Conservation (phyloP, 768 basidiomycete genomes). For the Paxillus ammoniavirescens region DNA sequence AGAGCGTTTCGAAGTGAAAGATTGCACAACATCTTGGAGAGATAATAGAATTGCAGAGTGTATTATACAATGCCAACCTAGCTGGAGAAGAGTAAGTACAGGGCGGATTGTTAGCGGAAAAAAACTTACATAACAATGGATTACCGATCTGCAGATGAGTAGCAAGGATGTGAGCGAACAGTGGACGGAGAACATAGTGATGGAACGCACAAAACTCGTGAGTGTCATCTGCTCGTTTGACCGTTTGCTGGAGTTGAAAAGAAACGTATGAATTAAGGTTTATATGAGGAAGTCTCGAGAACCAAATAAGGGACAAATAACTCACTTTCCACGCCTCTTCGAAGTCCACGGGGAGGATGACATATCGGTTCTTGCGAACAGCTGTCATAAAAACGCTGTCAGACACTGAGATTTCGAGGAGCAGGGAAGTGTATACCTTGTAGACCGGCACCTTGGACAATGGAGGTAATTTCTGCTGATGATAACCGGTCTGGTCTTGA, state of each 20-base stretch:
- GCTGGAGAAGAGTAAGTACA: conserved; percentile 14
- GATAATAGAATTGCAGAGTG: conserved; percentile 30
- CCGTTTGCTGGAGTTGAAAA: conserved; percentile 72
- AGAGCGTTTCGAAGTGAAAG: conserved; percentile 41
- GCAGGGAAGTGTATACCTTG: conserved; percentile 60
- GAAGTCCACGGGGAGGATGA: conserved; percentile 95
- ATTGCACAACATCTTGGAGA: conserved; percentile 8
- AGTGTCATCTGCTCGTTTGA: conserved; percentile 95
- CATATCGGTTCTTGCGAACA: conserved; percentile 97
- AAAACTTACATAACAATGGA: conserved; percentile 35
- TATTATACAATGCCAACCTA: conserved; percentile 36
- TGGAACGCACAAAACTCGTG: conserved; percentile 86
- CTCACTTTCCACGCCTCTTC: conserved; percentile 99
- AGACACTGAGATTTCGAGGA: conserved; percentile 2
- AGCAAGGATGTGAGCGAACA: conserved; percentile 3
- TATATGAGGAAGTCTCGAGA: conserved; percentile 20
- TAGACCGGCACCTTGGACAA: conserved; percentile 95
- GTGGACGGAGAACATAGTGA: not conserved
- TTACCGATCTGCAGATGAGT: conserved; percentile 38
- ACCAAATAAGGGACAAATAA: conserved; percentile 54
- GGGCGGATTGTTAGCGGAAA: conserved; percentile 19
- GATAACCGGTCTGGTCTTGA: conserved; percentile 95
- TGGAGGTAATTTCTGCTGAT: conserved; percentile 92
- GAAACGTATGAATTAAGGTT: conserved; percentile 33
- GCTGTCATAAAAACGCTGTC: conserved; percentile 44